Evolutionary conservation across 495 filamentous ascomycete species (phyloP).

Genomic region (Tricharina praecox): DNA sequence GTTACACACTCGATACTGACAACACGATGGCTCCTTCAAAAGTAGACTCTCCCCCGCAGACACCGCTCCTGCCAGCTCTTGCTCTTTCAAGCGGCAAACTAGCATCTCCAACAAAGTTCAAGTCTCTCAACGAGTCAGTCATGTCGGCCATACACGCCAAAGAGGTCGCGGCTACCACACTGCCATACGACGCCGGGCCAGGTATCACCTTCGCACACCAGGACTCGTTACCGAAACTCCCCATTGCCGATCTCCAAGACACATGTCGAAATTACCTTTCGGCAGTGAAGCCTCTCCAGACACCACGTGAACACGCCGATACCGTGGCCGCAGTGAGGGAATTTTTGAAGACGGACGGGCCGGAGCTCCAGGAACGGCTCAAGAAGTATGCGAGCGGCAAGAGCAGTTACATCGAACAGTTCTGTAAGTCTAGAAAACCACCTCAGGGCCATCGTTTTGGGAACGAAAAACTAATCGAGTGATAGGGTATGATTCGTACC

Average conservation of each 20-base stretch:
- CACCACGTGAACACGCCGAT: slow-evolving; percentile 62
- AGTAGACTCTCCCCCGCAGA: slow-evolving; percentile 6
- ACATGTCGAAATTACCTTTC: slow-evolving; percentile 67
- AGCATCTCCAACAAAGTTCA: slow-evolving; percentile 49
- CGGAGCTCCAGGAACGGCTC: slow-evolving; percentile 67
- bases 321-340: slow-evolving; percentile 66
- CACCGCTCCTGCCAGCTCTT: not conserved
- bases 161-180: slow-evolving; percentile 12
- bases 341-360: slow-evolving; percentile 71
- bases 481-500: slow-evolving; percentile 93
- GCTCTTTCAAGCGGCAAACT: not conserved
- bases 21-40: slow-evolving; percentile 18
- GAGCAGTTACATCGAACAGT: slow-evolving; percentile 96
- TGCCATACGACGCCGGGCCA: slow-evolving; percentile 29
- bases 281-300: slow-evolving; percentile 69
- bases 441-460: not conserved
- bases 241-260: slow-evolving; percentile 77
- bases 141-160: slow-evolving; percentile 20
- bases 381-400: slow-evolving; percentile 86
- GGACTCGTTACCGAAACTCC: slow-evolving; percentile 76
- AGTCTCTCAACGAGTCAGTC: slow-evolving; percentile 53
- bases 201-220: slow-evolving; percentile 81
- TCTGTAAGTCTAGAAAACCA: slow-evolving; percentile 47
- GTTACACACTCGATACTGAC: slow-evolving; percentile 3
- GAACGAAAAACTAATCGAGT: slow-evolving; percentile 12